phyloP scores from a whole-genome alignment of 129 eudicot genomes.

The carrot (Daucus carota) region DNA sequence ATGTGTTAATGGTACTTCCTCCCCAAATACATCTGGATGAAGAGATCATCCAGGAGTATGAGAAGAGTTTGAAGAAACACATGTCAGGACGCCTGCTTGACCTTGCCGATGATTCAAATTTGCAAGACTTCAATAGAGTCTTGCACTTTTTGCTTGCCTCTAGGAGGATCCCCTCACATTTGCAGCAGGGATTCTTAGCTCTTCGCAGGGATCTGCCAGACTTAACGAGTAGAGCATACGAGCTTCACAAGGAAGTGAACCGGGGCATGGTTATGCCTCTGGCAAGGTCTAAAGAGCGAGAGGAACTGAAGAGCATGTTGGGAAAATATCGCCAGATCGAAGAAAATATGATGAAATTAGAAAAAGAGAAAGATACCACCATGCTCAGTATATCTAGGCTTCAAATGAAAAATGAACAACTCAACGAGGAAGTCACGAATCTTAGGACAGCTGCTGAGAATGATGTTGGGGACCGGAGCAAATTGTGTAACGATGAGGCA shows the following conservation, averaged over 20 bases:
- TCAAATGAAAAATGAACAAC: not conserved
- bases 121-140: not conserved
- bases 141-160: constrained; percentile 4
- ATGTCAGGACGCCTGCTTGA: constrained; percentile 1
- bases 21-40: not conserved
- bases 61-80: not conserved
- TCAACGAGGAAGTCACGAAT: not conserved
- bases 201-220: constrained; percentile 3
- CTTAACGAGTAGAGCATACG: not conserved
- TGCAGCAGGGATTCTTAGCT: constrained; percentile 4
- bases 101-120: not conserved
- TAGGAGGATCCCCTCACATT: constrained; percentile 3
- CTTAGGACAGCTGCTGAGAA: not conserved
- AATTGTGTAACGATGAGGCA: not conserved
- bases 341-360: constrained; percentile 1
- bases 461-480: not conserved
- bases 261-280: not conserved
- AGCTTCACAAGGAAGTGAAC: constrained; percentile 5
- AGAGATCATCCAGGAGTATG: not conserved
- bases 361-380: not conserved
- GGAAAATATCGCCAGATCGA: not conserved
- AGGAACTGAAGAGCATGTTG: not conserved
- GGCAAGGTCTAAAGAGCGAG: constrained; percentile 3
- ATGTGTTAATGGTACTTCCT: not conserved
- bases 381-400: not conserved